phyloP scores from a whole-genome alignment of 179 eudicot species.

The Kewa caespitosa region DNA sequence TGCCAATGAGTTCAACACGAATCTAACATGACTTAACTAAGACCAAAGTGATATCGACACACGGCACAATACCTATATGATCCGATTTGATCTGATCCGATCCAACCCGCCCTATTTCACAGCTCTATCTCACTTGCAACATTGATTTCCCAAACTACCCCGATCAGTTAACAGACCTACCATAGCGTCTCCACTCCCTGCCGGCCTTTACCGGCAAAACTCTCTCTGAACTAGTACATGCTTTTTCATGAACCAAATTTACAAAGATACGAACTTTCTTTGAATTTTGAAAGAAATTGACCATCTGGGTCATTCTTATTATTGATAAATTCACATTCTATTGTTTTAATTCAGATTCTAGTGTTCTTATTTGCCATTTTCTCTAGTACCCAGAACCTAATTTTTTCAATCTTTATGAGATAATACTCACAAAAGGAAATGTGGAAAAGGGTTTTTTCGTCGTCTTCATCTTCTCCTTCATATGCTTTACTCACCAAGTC shows the following conservation, averaged over 20 bases:
- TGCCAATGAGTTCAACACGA: no score
- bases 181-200: background rate
- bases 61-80: no score
- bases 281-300: background rate
- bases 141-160: no score
- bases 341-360: background rate
- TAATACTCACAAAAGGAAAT: constrained; percentile 17
- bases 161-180: no score
- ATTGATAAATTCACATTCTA: background rate
- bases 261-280: no score
- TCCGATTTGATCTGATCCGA: no score
- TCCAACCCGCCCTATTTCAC: no score
- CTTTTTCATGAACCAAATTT: no score
- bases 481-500: constrained; percentile 27
- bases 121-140: no score
- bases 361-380: background rate
- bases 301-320: background rate
- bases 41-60: no score
- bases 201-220: background rate
- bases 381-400: background rate
- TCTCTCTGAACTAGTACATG: background rate
- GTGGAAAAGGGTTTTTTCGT: constrained; percentile 27
- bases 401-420: background rate
- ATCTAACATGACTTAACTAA: no score
- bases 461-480: constrained; percentile 5